A percentile compares a stretch with the other conserved stretches of the same genome.
Evolutionary conservation across 2,329 filamentous ascomycete species (phyloP).

Genomic region (Harringtonia lauricola): DNA sequence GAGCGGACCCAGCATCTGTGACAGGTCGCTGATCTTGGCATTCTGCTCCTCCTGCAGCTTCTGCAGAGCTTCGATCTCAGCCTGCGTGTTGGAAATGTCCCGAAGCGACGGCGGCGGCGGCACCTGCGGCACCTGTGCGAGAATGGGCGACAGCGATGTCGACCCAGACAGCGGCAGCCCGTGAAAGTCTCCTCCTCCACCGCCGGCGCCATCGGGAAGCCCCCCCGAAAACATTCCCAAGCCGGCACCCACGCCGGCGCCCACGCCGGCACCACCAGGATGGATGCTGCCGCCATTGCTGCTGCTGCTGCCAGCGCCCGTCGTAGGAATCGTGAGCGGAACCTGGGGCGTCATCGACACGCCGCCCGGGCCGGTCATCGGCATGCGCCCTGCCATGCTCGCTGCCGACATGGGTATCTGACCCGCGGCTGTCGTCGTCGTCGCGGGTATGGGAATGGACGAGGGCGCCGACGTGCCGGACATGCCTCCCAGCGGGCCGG

Average conservation of each 20-base stretch:
- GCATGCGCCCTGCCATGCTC: neutral
- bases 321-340: neutral
- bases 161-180: slow-evolving; percentile 4
- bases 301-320: neutral
- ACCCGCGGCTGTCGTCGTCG: slow-evolving; percentile 11
- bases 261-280: neutral
- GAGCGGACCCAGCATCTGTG: slow-evolving; percentile 63
- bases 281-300: slow-evolving; percentile 5
- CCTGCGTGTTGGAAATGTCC: slow-evolving; percentile 56
- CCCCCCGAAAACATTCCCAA: no score
- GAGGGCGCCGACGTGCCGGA: no score
- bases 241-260: neutral
- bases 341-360: slow-evolving; percentile 2
- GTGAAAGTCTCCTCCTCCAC: slow-evolving; percentile 3
- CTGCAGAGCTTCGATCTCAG: slow-evolving; percentile 69
- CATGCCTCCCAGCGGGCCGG: no score
- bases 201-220: slow-evolving; percentile 1
- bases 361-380: slow-evolving; percentile 2
- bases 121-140: slow-evolving; percentile 32
- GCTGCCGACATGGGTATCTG: neutral
- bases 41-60: slow-evolving; percentile 72
- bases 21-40: slow-evolving; percentile 63
- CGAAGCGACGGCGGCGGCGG: slow-evolving; percentile 47
- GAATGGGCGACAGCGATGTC: slow-evolving; percentile 30
- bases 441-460: slow-evolving; percentile 13